These are phyloP conservation scores for Strobilomyces confusus DNA, from an alignment of 768 basidiomycete genomes.

Conservation along the genomic window DNA sequence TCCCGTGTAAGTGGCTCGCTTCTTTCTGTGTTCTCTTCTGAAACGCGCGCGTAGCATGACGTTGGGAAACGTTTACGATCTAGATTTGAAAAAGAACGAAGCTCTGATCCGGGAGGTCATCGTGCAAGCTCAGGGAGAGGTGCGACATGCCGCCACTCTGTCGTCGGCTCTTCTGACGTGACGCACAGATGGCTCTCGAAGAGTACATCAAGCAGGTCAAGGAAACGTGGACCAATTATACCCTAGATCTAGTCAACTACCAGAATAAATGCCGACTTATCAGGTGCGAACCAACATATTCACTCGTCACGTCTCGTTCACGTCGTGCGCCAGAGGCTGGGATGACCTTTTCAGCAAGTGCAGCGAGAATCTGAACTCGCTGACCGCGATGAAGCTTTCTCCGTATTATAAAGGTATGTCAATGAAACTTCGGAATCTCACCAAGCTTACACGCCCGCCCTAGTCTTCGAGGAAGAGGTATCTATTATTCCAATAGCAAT, in stretches of 20 bases:
- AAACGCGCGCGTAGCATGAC: constrained; percentile 65
- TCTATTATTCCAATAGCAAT: constrained; percentile 24
- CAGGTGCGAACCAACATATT: constrained; percentile 40
- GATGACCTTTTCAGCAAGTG: constrained; percentile 97
- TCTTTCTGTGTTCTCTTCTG: constrained; percentile 13
- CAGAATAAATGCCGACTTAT: constrained; percentile 98
- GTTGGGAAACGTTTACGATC: constrained; percentile 92
- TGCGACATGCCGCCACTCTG: constrained; percentile 26
- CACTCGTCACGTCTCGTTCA: constrained; percentile 1
- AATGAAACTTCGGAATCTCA: not conserved
- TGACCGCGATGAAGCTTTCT: constrained; percentile 95
- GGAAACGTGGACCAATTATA: constrained; percentile 95
- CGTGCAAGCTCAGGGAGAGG: constrained; percentile 96
- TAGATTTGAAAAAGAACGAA: constrained; percentile 95
- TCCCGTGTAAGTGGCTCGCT: constrained; percentile 49
- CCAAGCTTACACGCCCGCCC: constrained; percentile 2
- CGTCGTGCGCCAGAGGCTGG: constrained; percentile 65
- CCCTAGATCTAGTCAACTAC: constrained; percentile 94
- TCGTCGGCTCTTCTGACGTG: constrained; percentile 5
- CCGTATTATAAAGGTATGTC: constrained; percentile 91
- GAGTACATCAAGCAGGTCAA: constrained; percentile 96
- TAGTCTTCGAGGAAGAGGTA: constrained; percentile 89
- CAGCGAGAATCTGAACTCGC: constrained; percentile 93
- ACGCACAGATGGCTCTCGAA: constrained; percentile 82
- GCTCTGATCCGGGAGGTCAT: constrained; percentile 89